These are phyloP conservation scores for Saturnispora serradocipensis DNA, from an alignment of 805 yeast genomes.

Conservation along the genomic window DNA sequence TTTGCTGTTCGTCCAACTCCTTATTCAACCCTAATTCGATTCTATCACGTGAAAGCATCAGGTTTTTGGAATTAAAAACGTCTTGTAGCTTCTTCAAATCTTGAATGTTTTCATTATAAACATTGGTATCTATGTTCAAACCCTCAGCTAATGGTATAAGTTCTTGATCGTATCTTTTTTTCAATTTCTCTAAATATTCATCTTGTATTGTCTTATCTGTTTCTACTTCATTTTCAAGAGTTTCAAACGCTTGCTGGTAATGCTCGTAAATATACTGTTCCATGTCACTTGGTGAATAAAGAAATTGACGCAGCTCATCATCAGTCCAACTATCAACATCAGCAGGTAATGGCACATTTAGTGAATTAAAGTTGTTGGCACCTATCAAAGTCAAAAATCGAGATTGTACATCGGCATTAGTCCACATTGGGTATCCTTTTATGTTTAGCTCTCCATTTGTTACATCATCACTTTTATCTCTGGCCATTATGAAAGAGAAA, in stretches of 20 bases:
- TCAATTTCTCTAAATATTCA: slow-evolving; percentile 26
- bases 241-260: slow-evolving; percentile 11
- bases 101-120: background rate
- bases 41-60: background rate
- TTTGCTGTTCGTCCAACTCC: slow-evolving; percentile 6
- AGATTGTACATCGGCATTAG: background rate
- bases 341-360: slow-evolving; percentile 4
- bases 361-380: background rate
- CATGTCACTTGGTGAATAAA: slow-evolving; percentile 9
- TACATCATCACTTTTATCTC: background rate
- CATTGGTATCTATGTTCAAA: slow-evolving; percentile 2
- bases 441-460: background rate
- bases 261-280: slow-evolving; percentile 15
- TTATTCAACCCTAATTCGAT: background rate
- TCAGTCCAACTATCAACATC: slow-evolving; percentile 1
- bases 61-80: background rate
- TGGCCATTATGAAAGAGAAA: background rate
- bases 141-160: slow-evolving; percentile 2
- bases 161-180: slow-evolving; percentile 13
- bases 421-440: background rate
- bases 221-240: slow-evolving; percentile 15
- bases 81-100: background rate
- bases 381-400: background rate
- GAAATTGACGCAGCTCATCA: slow-evolving; percentile 1
- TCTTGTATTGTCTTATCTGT: slow-evolving; percentile 32